Evolutionary conservation across 352 stramenopile genomes (phyloP).

Genomic region (Globisporangium okanoganense): DNA sequence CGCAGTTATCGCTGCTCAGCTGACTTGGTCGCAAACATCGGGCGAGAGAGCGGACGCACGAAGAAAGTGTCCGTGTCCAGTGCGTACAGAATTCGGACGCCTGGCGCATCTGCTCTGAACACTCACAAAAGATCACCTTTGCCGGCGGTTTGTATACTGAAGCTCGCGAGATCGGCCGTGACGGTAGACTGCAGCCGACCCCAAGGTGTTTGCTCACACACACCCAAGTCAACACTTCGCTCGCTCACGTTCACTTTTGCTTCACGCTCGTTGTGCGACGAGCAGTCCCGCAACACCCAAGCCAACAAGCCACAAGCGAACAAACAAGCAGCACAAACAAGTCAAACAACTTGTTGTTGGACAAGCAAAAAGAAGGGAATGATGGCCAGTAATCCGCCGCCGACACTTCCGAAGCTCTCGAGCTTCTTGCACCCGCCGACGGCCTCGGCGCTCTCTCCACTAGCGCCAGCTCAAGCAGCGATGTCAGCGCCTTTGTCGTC

Average conservation of each 20-base stretch:
- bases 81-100: background rate
- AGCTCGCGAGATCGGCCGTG: conserved; percentile 1
- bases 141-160: background rate
- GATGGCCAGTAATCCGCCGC: conserved; percentile 1
- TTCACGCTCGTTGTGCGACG: background rate
- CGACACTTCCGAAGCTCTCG: conserved; percentile 24
- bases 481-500: background rate
- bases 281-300: background rate
- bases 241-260: background rate
- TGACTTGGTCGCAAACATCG: conserved; percentile 6
- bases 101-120: background rate
- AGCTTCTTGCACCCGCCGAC: conserved; percentile 22
- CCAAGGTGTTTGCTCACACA: background rate
- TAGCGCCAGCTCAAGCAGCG: background rate
- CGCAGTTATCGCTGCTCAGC: background rate
- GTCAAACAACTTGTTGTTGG: background rate
- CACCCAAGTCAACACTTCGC: too few species aligned
- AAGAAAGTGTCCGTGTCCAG: background rate
- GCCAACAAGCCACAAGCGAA: background rate
- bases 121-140: conserved; percentile 3
- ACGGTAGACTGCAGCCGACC: background rate
- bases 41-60: background rate
- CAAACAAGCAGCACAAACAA: too few species aligned
- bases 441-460: background rate
- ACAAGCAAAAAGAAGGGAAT: conserved; percentile 1